Percentiles rank a stretch among this genome's conserved stretches.
Evolutionary conservation across 1,139 yeast species (phyloP).

Genomic region (Debaryomycetaceae sp.): DNA sequence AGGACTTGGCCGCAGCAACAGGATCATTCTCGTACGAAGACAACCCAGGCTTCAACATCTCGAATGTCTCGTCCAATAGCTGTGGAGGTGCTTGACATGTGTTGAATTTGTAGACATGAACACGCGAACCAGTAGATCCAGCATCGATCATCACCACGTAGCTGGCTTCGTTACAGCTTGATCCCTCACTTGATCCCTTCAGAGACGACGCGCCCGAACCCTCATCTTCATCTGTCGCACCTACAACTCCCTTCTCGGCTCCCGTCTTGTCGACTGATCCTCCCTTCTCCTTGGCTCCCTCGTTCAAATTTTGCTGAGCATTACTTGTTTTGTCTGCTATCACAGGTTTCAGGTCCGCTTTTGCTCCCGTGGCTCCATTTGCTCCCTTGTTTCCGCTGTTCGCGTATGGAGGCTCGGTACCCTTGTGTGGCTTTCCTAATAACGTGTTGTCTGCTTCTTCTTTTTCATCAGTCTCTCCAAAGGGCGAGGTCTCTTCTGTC

Average conservation of each 20-base stretch:
- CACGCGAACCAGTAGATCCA: constrained; percentile 95
- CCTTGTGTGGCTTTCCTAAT: constrained; percentile 32
- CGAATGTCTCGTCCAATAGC: constrained; percentile 72
- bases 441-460: constrained; percentile 29
- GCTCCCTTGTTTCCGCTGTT: constrained; percentile 8
- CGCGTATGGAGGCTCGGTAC: constrained; percentile 36
- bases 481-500: constrained; percentile 7
- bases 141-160: constrained; percentile 92
- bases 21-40: constrained; percentile 82
- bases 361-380: constrained; percentile 2
- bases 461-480: constrained; percentile 19
- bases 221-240: background rate
- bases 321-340: constrained; percentile 21
- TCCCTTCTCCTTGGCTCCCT: constrained; percentile 4
- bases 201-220: constrained; percentile 1
- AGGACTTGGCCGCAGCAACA: constrained; percentile 79
- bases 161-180: constrained; percentile 29
- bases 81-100: constrained; percentile 80
- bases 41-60: constrained; percentile 91
- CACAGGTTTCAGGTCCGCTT: constrained; percentile 7
- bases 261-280: constrained; percentile 5
- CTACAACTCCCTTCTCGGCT: background rate
- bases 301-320: constrained; percentile 2
- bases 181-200: constrained; percentile 4
- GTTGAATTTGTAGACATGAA: constrained; percentile 89